Percentiles rank a stretch among this genome's conserved stretches.
These are phyloP conservation scores for Cystofilobasidium capitatum DNA, from an alignment of 768 basidiomycete genomes.

Conservation along the genomic window DNA sequence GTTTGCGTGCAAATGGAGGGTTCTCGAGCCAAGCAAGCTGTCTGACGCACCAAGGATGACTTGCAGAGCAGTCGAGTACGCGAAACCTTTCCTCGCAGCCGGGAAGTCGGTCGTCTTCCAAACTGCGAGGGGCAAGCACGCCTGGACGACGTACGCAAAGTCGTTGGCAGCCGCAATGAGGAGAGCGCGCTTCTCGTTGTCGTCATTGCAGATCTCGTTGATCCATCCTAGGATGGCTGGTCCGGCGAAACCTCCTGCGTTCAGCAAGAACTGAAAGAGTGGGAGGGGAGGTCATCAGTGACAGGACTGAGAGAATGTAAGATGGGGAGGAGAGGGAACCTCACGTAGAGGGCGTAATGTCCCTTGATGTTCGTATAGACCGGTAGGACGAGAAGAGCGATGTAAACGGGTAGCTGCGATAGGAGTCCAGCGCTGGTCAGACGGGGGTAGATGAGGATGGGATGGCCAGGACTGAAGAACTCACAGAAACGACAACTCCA, in stretches of 20 bases:
- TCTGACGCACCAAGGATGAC: no score
- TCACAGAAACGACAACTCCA: not conserved
- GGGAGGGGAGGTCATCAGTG: not conserved
- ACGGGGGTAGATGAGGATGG: no score
- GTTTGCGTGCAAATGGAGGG: not conserved
- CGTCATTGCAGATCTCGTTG: not conserved
- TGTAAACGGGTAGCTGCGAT: no score
- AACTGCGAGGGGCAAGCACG: not conserved
- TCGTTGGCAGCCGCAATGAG: not conserved
- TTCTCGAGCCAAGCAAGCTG: not conserved
- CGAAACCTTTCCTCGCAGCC: not conserved
- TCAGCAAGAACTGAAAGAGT: not conserved
- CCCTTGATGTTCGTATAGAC: no score
- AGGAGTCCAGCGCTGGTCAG: no score
- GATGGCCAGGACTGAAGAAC: not conserved
- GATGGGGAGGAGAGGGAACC: not conserved
- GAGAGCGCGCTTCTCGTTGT: not conserved
- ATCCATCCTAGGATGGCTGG: not conserved
- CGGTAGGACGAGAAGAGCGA: no score
- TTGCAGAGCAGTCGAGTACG: not conserved
- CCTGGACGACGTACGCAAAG: not conserved
- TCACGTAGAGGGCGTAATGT: not conserved
- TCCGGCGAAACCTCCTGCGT: no score
- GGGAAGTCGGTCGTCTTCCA: conserved; percentile 2
- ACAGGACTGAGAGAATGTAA: not conserved